These are phyloP conservation scores for Medicago ruthenica DNA, from an alignment of 306 rosid species.

Conservation along the genomic window DNA sequence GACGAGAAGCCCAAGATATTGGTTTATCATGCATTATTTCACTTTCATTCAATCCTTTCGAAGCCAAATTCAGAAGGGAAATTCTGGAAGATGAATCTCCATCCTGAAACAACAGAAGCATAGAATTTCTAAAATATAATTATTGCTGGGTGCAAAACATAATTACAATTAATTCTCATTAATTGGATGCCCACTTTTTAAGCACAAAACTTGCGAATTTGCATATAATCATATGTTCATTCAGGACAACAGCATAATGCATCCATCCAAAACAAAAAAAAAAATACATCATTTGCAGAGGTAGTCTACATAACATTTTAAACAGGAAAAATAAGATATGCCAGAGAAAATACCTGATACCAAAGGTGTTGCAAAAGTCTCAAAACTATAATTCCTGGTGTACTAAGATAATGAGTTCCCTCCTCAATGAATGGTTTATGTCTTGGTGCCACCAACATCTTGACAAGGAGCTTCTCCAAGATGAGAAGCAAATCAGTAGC, in stretches of 20 bases:
- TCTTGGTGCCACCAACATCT: slow-evolving; percentile 45
- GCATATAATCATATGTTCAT: slow-evolving; percentile 35
- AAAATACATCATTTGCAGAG: background rate
- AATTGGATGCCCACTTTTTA: slow-evolving; percentile 11
- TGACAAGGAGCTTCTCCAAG: slow-evolving; percentile 69
- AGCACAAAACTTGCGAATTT: slow-evolving; percentile 14
- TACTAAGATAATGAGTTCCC: slow-evolving; percentile 57
- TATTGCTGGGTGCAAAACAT: slow-evolving; percentile 25
- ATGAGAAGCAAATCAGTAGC: slow-evolving; percentile 73
- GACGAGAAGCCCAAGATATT: slow-evolving; percentile 69
- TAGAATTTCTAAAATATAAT: slow-evolving; percentile 26
- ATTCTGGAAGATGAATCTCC: slow-evolving; percentile 54
- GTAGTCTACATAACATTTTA: slow-evolving; percentile 12
- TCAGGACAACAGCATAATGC: slow-evolving; percentile 34
- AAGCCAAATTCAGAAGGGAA: slow-evolving; percentile 60
- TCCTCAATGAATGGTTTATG: slow-evolving; percentile 50
- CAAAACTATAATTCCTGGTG: slow-evolving; percentile 70
- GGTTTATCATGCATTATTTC: slow-evolving; percentile 52
- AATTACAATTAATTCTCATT: slow-evolving; percentile 12
- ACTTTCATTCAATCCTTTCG: slow-evolving; percentile 42
- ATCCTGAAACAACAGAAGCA: slow-evolving; percentile 66
- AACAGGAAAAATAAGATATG: slow-evolving; percentile 35
- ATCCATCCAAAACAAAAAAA: slow-evolving; percentile 14
- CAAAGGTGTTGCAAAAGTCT: slow-evolving; percentile 72
- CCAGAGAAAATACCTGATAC: slow-evolving; percentile 68